A percentile compares a stretch with the other conserved stretches of the same genome.
Conservation (phyloP, 345 rosid genomes). For the Syzygium jambos region DNA sequence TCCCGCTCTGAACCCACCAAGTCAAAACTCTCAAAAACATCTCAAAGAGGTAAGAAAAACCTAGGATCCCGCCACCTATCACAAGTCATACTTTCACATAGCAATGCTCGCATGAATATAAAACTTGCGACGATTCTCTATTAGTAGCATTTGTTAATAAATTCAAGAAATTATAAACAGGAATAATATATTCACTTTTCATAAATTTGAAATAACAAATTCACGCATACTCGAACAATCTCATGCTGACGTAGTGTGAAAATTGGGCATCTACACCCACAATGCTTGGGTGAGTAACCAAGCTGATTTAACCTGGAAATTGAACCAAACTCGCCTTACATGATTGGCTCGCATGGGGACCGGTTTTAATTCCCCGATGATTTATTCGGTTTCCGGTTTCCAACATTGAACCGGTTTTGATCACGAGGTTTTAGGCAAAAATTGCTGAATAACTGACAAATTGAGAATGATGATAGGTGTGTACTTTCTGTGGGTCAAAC, state of each 20-base stretch:
- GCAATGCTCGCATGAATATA: not conserved
- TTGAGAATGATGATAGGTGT: not conserved
- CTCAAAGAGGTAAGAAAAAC: rapidly evolving
- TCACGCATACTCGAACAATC: not conserved
- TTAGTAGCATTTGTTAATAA: not conserved
- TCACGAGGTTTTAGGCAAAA: not conserved
- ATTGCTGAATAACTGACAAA: not conserved
- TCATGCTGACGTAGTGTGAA: not conserved
- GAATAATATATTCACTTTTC: not conserved
- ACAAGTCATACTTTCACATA: too few relatives aligned
- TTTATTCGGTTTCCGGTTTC: not conserved
- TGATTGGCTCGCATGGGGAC: not conserved
- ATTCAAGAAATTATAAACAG: not conserved
- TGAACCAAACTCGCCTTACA: not conserved
- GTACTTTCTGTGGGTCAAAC: not conserved
- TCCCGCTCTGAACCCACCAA: not conserved
- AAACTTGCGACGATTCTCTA: rapidly evolving
- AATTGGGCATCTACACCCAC: not conserved
- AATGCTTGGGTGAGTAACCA: not conserved
- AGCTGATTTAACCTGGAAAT: not conserved
- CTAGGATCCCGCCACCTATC: too few relatives aligned
- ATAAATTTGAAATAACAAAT: not conserved
- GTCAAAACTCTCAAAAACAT: not conserved
- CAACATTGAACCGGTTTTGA: too few relatives aligned
- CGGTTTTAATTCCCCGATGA: not conserved